Conservation (phyloP, 1,284 basidiomycete genomes). For the Cutaneotrichosporon sp. region DNA sequence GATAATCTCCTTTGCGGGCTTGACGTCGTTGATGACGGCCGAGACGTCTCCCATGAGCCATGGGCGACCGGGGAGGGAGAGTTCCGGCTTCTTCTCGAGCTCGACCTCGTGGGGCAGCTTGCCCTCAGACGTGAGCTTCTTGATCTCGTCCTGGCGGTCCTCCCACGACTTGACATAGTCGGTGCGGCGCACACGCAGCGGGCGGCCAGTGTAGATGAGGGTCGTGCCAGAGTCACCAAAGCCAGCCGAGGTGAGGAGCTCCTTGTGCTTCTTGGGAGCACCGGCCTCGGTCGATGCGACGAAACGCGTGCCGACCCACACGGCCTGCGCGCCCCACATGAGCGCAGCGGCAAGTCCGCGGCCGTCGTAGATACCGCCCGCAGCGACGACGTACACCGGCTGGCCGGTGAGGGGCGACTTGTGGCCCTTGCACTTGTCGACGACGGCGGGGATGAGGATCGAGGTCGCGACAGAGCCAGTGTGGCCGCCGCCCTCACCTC, state of each 20-base stretch:
- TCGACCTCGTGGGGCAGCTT: conserved; percentile 68
- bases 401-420: conserved; percentile 70
- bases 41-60: conserved; percentile 70
- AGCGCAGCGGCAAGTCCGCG: conserved; percentile 78
- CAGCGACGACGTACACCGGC: conserved; percentile 74
- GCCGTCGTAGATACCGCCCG: conserved; percentile 80
- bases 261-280: conserved; percentile 21
- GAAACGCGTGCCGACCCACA: conserved; percentile 89
- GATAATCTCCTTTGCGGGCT: conserved; percentile 72
- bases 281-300: conserved; percentile 55
- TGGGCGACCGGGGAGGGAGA: conserved; percentile 17
- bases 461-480: conserved; percentile 43
- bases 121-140: conserved; percentile 67
- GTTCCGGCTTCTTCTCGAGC: conserved; percentile 48
- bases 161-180: conserved; percentile 72
- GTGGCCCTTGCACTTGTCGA: conserved; percentile 68
- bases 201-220: conserved; percentile 80
- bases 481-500: conserved; percentile 74
- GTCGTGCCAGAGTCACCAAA: conserved; percentile 59
- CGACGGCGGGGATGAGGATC: conserved; percentile 60
- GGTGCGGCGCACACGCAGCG: conserved; percentile 72
- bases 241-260: conserved; percentile 39
- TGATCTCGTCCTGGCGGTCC: conserved; percentile 45
- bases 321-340: conserved; percentile 73
- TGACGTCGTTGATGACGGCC: conserved; percentile 67